A percentile compares a stretch with the other conserved stretches of the same genome.
These are phyloP conservation scores for Penicillium lividum DNA, from an alignment of 495 filamentous ascomycete genomes.

Conservation along the genomic window DNA sequence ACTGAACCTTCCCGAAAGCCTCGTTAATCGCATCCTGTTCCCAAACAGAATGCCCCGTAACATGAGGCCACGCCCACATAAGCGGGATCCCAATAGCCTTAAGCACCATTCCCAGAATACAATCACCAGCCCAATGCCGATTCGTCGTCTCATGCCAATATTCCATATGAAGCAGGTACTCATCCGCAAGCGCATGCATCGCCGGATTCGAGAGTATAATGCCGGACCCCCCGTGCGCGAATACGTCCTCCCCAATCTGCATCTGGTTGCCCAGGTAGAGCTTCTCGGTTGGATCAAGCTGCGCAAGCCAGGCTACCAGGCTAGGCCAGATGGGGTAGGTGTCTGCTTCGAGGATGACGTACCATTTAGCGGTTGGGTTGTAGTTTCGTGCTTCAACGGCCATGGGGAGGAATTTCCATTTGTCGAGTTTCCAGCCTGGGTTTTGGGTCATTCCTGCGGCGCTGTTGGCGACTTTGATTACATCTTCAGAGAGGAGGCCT, in stretches of 20 bases:
- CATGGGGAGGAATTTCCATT: conserved; percentile 72
- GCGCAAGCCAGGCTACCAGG: conserved; percentile 55
- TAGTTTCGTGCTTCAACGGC: conserved; percentile 55
- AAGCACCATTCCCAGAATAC: conserved; percentile 47
- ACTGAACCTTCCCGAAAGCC: conserved; percentile 37
- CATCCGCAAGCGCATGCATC: conserved; percentile 28
- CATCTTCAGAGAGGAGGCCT: conserved; percentile 32
- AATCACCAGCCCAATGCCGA: conserved; percentile 44
- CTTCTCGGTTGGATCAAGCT: conserved; percentile 47
- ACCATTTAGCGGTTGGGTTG: conserved; percentile 60
- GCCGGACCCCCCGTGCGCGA: conserved; percentile 69
- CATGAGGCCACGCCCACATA: conserved; percentile 41
- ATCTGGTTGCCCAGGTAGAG: conserved; percentile 59
- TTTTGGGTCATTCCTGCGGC: conserved; percentile 39
- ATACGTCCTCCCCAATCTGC: conserved; percentile 43
- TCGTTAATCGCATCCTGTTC: conserved; percentile 44
- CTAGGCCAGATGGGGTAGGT: conserved; percentile 67
- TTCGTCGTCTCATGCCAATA: conserved; percentile 35
- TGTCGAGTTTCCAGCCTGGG: conserved; percentile 65
- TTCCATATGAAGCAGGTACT: conserved; percentile 14
- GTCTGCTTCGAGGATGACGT: conserved; percentile 68
- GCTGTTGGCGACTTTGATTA: conserved; percentile 33
- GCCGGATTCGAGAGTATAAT: conserved; percentile 52
- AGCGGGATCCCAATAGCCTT: conserved; percentile 34
- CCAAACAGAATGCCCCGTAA: conserved; percentile 30